Base-by-base conservation (phyloP, 2,329 filamentous ascomycete species). In the Dothistroma septosporum region DNA sequence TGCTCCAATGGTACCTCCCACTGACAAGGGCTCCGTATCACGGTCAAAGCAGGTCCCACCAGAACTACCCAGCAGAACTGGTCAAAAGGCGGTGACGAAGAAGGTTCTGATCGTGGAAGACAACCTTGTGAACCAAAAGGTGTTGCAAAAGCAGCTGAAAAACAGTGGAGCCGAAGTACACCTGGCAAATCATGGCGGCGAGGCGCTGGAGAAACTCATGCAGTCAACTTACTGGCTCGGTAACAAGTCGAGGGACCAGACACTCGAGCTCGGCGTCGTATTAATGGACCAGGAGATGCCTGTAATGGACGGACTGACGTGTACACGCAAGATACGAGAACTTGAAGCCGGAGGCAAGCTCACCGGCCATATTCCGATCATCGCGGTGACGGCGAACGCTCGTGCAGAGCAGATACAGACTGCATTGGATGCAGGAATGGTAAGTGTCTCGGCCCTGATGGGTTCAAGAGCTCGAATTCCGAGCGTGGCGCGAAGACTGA, bases 371-470 rank as follows among this genome's bases (percentile, higher is more conserved):
- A 84, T 91, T n/a, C 87, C 88, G 2, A 89, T 91, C 66, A 89
- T 91, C 67, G 88, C 87, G n/a, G 88, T 90, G n/a, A 92, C 89
- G 41, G 90, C 90, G 1, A 92, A 92, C 74, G 89, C 88, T 41
- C 80, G 90, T 70, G 83, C 84, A 4, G 87, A 91, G 77, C 89
- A 92, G 74, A 87, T 91, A 61, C 82, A 84, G 66, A 86, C 83
- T 65, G 89, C 90, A 57, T 83, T 89, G 70, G 80, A 83, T 58
- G 87, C 88, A 22, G 89, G 89, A 41, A 91, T 92, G 78, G 87
- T 72, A 53, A 68, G 70, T 72, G 21, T 24, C 8, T 16, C 9
- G 7, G 41, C 12, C 0, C 41, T 19, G 14, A 8, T 44, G 5
- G n/a, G 19, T 14, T 44, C 4, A 19, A 19, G 41, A 14, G 19